These are phyloP conservation scores for Chenopodium suecicum DNA, from an alignment of 148 eudicot species.

Conservation along the genomic window DNA sequence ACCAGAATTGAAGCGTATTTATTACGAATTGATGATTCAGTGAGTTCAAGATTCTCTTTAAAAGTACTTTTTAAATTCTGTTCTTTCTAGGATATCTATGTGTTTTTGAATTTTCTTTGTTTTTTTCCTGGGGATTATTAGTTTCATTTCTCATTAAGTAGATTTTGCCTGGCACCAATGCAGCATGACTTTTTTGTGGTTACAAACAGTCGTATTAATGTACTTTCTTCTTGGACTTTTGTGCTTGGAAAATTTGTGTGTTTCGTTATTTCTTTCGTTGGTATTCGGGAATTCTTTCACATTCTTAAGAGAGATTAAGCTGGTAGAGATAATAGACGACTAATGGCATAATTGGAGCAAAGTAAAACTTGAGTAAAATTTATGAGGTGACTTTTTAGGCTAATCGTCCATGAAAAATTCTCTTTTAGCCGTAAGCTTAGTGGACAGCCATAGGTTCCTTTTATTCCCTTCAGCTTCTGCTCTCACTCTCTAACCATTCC, in stretches of 20 bases:
- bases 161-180: not conserved
- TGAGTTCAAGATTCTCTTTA: constrained; percentile 26
- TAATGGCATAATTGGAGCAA: not conserved
- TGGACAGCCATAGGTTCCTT: not conserved
- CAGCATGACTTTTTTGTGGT: not conserved
- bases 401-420: not conserved
- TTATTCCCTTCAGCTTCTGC: not conserved
- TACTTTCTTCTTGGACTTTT: not conserved
- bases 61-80: not conserved
- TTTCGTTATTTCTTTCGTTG: not conserved
- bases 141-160: not conserved
- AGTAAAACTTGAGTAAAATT: not conserved
- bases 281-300: not conserved
- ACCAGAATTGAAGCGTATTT: constrained; percentile 66
- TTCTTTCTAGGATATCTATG: not conserved
- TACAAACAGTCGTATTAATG: not conserved
- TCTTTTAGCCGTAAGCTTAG: not conserved
- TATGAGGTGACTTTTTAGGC: not conserved
- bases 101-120: not conserved
- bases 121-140: not conserved
- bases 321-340: not conserved
- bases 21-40: constrained; percentile 80
- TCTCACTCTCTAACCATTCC: not conserved
- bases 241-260: not conserved
- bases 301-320: not conserved